Evolutionary conservation across 2,329 filamentous ascomycete species (phyloP).

Genomic region (Pseudogymnoascus destructans): DNA sequence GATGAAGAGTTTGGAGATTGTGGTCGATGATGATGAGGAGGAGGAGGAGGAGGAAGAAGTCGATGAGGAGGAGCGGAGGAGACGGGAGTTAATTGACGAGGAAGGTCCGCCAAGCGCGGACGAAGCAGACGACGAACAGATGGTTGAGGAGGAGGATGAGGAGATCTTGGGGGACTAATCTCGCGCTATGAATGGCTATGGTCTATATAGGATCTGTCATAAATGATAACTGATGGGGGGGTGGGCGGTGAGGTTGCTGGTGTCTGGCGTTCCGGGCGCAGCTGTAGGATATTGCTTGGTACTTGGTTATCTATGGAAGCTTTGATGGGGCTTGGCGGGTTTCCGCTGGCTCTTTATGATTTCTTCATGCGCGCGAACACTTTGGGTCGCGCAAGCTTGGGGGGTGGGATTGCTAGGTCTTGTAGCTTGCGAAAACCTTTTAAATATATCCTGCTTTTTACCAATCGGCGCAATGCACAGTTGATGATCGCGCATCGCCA

Average conservation of each 20-base stretch:
- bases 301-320: background rate
- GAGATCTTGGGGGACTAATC: constrained; percentile 7
- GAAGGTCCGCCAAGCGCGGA: constrained; percentile 35
- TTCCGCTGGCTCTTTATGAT: background rate
- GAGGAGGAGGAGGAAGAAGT: constrained; percentile 18
- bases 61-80: constrained; percentile 24
- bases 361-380: background rate
- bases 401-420: background rate
- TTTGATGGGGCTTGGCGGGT: constrained; percentile 4
- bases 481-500: background rate
- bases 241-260: background rate
- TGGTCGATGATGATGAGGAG: constrained; percentile 23
- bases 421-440: constrained; percentile 1
- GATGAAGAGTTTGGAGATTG: constrained; percentile 20
- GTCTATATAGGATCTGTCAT: background rate
- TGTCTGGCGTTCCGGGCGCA: constrained; percentile 4
- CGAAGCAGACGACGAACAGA: constrained; percentile 47
- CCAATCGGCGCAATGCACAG: background rate
- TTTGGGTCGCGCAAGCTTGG: background rate
- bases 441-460: constrained; percentile 1
- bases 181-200: background rate
- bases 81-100: constrained; percentile 28
- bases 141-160: constrained; percentile 35
- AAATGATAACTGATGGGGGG: background rate
- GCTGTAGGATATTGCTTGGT: constrained; percentile 1